Evolutionary conservation across 176 grass and related monocot species (phyloP).

Genomic region (Musa beccarii): DNA sequence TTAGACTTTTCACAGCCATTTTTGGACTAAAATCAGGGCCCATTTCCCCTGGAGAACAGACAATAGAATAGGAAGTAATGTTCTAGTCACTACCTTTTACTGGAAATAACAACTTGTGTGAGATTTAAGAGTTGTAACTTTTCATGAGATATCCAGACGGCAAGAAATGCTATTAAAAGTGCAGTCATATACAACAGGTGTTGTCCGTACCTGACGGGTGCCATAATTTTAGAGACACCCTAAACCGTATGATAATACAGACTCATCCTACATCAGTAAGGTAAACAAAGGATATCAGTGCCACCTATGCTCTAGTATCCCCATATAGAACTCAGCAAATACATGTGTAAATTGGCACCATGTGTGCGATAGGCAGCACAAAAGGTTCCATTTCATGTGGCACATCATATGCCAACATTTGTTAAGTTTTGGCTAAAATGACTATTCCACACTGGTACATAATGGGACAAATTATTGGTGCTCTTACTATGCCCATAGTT

Average conservation of each 20-base stretch:
- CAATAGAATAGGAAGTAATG: not conserved
- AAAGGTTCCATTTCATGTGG: not conserved
- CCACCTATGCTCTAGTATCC: not conserved
- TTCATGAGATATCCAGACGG: not conserved
- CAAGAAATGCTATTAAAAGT: not conserved
- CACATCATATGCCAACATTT: not conserved
- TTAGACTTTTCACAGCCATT: slow-evolving; percentile 65
- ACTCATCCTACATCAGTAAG: not conserved
- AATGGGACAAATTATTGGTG: not conserved
- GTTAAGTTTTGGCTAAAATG: not conserved
- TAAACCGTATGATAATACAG: not conserved
- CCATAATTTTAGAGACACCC: not conserved
- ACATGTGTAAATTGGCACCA: too few relatives aligned
- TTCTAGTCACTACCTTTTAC: not conserved
- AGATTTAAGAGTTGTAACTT: not conserved
- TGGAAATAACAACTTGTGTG: not conserved
- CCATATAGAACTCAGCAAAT: too few relatives aligned
- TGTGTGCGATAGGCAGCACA: not conserved
- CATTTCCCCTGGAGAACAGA: slow-evolving; percentile 66
- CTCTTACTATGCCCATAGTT: not conserved
- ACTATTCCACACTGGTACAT: not conserved
- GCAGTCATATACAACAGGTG: not conserved
- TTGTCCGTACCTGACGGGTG: not conserved
- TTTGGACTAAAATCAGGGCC: slow-evolving; percentile 80
- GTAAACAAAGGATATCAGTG: not conserved